Base-by-base conservation (phyloP, 2,329 filamentous ascomycete species). In the Botryosphaeria dothidea region DNA sequence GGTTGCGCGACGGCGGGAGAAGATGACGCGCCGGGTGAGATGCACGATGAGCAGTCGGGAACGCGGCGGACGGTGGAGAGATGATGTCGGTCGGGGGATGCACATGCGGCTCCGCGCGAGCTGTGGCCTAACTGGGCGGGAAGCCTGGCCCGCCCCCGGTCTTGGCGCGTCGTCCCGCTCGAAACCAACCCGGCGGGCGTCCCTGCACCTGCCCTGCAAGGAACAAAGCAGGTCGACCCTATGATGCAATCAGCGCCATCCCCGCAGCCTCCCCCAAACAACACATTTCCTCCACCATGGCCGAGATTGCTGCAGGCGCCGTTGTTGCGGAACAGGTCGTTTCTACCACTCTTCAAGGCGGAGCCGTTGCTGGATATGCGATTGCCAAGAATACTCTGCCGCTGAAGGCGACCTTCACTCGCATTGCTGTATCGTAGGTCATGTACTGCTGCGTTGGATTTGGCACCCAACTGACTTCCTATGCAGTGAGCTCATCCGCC, bases 351-450 rank as follows among this genome's bases (percentile, higher is more conserved):
- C 67, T 72, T 2, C 73, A 81, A 65, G 75, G 72, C 23, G 78
- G 77, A 25, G 73, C 72, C 27, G 66, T 76, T 21, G 79, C 75
- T 17, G 78, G 77, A n/a, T 78, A 79, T 69, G 73, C 78, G 45
- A 72, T 81, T 3, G 73, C 77, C 0, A 78, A 80, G 63, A 77
- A 77, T 15, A 81, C 79, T 2, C 71, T 79, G 66, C 79, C 78
- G 51, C 69, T 81, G 48, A 80, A 80, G 56, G 79, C 76, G 7
- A 78, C 74, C 9, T 81, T 80, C 62, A 74, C 69, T 2, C 74
- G 78, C 49, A 77, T 81, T 57, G 79, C 78, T 36, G 75, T 75
- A 2, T 71, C 75, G 13, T 74, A 70, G 19, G 71, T 77, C 49
- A 75, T 78, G 38, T 66, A 74, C 11, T 75, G n/a, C 77, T 8